Base-by-base conservation (phyloP, 768 basidiomycete species). In the Tephrocybe sp. region DNA sequence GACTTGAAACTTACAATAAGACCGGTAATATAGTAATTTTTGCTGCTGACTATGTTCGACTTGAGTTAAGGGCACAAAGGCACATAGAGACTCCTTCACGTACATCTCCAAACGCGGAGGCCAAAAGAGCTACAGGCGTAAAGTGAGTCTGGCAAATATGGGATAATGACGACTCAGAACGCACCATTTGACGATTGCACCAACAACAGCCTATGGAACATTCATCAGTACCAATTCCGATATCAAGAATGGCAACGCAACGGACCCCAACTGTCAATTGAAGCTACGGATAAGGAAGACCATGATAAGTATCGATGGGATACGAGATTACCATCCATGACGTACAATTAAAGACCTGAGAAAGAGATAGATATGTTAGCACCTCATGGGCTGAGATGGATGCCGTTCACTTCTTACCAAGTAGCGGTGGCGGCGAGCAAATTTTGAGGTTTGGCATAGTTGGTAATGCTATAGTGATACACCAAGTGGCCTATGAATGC, bases 31-130 rank as follows among this genome's bases (percentile, higher is more conserved):
- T 58, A 76, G 16, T 74, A 59, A 53, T 85, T 86, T 27, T 70
- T 67, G 29, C 74, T 68, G 66, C 84, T 85, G 55, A 86, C 84
- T 86, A 43, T 42, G 44, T 33, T 12, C 18, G 1, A 24, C 8
- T 7, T 38, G 9, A 21, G 44, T 16, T n/a, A n/a, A 37, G 38
- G 46, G 24, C 4, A 25, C 42, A n/a, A 13, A 29, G 4, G 6
- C 15, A 42, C 11, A 23, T 16, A 4, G 40, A 15, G 15, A n/a
- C n/a, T 4, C 7, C 13, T 27, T 31, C 5, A 60, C 73, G 57
- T 59, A 85, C 84, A 86, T 65, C 83, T 64, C 78, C 81, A 86
- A 18, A 86, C 84, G 22, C 83, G 75, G 44, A 83, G 60, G 0
- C 72, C 76, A 49, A 84, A 85, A 42, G 74, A 73, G 25, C 82